Evolutionary conservation across 2,329 filamentous ascomycete species (phyloP).

Genomic region (Phoma sp.): DNA sequence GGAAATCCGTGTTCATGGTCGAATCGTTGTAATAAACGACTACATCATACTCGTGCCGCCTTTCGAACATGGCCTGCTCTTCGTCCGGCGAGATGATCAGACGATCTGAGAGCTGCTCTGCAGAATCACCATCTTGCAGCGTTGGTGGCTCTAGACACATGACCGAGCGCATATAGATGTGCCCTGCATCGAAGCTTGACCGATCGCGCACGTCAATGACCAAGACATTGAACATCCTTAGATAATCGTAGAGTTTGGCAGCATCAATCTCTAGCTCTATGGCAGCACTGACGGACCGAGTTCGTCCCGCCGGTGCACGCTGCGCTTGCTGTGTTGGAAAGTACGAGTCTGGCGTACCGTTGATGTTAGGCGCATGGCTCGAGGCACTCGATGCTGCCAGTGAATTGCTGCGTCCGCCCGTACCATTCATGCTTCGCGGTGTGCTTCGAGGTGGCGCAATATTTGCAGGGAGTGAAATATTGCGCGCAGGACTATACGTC

Average conservation of each 20-base stretch:
- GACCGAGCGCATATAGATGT: constrained; percentile 81
- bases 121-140: constrained; percentile 70
- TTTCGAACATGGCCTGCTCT: constrained; percentile 78
- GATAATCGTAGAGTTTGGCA: constrained; percentile 73
- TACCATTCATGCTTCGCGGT: constrained; percentile 67
- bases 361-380: constrained; percentile 45
- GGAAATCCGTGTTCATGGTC: constrained; percentile 65
- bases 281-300: constrained; percentile 56
- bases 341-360: constrained; percentile 50
- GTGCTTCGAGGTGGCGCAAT: constrained; percentile 70
- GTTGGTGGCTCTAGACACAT: constrained; percentile 91
- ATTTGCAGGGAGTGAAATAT: constrained; percentile 69
- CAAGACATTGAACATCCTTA: constrained; percentile 72
- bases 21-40: constrained; percentile 88
- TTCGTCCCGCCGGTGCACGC: constrained; percentile 30
- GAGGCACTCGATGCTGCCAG: constrained; percentile 50
- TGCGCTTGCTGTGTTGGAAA: constrained; percentile 45
- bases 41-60: constrained; percentile 77
- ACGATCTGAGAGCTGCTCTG: constrained; percentile 69
- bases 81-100: constrained; percentile 72
- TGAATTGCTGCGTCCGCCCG: constrained; percentile 62
- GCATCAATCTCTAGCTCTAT: constrained; percentile 69
- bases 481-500: constrained; percentile 79
- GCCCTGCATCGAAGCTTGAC: constrained; percentile 82
- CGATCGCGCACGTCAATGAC: constrained; percentile 86